phyloP scores from a whole-genome alignment of 805 yeast genomes.

The Saccharomycopsis amapae region DNA sequence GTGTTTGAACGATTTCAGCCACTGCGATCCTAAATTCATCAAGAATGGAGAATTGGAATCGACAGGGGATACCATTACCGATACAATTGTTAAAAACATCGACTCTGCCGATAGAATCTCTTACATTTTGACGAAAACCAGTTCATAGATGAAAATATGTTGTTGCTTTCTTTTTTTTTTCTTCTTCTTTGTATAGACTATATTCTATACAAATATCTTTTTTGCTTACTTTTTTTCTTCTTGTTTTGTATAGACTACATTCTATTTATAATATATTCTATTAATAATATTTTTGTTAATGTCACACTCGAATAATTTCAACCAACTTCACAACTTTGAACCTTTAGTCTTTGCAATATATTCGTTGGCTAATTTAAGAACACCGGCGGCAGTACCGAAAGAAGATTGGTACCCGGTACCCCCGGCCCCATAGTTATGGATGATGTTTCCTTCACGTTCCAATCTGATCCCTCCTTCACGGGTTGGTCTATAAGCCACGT shows the following conservation, averaged over 20 bases:
- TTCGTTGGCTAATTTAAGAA: conserved; percentile 32
- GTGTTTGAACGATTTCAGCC: conserved; percentile 7
- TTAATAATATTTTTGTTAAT: too few species aligned
- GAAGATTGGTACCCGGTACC: conserved; percentile 77
- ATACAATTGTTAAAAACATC: neutral
- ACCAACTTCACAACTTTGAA: conserved; percentile 1
- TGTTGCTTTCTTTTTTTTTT: too few species aligned
- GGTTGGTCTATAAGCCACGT: conserved; percentile 65
- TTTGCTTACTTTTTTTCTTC: too few species aligned
- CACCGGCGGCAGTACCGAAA: conserved; percentile 51
- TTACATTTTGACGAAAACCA: too few species aligned
- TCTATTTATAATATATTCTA: too few species aligned
- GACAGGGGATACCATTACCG: neutral
- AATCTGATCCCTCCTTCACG: conserved; percentile 54
- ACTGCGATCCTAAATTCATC: conserved; percentile 3
- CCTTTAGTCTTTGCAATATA: conserved; percentile 18
- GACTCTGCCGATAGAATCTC: neutral
- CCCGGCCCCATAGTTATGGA: conserved; percentile 67
- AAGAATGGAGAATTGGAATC: too few species aligned
- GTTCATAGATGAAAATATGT: too few species aligned
- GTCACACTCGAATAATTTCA: too few species aligned
- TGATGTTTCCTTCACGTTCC: conserved; percentile 36
- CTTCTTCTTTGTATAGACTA: too few species aligned
- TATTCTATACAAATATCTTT: too few species aligned
- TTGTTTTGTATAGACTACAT: too few species aligned